These are phyloP conservation scores for Blastobotrys elegans DNA, from an alignment of 1,139 yeast species.

Conservation along the genomic window DNA sequence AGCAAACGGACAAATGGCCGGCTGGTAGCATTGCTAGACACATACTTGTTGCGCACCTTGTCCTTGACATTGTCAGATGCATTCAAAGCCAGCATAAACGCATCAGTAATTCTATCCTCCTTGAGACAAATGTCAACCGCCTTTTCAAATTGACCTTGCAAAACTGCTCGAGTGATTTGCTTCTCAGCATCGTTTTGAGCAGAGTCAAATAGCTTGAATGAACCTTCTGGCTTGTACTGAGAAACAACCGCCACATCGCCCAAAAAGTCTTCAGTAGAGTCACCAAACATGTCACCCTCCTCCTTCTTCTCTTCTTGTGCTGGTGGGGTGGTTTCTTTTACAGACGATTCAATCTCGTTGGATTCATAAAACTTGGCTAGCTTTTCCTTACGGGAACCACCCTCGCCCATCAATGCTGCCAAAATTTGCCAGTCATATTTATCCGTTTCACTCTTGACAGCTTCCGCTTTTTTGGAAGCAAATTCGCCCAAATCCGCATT, in stretches of 20 bases:
- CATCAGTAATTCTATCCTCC: conserved; percentile 65
- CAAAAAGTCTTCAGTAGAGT: conserved; percentile 33
- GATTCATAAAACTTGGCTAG: conserved; percentile 26
- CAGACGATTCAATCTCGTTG: not conserved
- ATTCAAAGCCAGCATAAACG: conserved; percentile 73
- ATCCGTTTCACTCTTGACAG: conserved; percentile 41
- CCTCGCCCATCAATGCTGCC: conserved; percentile 45
- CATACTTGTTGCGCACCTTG: conserved; percentile 68
- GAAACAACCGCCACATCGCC: conserved; percentile 21
- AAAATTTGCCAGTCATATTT: conserved; percentile 76
- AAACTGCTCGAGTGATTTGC: conserved; percentile 52
- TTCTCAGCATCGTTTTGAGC: conserved; percentile 40
- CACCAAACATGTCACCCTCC: conserved; percentile 25
- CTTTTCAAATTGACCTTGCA: conserved; percentile 56
- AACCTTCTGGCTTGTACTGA: conserved; percentile 38
- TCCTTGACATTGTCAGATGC: conserved; percentile 54
- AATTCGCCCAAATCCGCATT: conserved; percentile 27
- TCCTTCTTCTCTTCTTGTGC: conserved; percentile 22
- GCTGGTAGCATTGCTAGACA: conserved; percentile 50
- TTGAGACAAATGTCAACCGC: conserved; percentile 70
- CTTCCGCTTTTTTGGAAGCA: conserved; percentile 18
- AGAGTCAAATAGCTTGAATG: conserved; percentile 40
- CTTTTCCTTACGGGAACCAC: conserved; percentile 41
- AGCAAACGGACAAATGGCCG: conserved; percentile 67
- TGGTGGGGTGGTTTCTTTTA: conserved; percentile 15